phyloP scores from a whole-genome alignment of 768 basidiomycete species.

The Lactifluus subvellereus region DNA sequence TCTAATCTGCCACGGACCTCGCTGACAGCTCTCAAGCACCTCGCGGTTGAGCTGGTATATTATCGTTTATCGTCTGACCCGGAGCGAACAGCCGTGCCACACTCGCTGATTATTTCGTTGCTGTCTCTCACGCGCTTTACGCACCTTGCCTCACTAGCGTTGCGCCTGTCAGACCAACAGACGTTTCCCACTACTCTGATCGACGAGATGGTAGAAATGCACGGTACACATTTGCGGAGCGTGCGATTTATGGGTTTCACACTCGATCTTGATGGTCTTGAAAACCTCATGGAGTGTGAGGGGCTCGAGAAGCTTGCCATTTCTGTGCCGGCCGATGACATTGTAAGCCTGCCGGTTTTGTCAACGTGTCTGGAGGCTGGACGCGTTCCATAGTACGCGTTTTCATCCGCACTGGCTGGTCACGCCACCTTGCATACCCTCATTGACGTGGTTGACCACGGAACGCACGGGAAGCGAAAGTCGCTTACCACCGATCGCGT shows the following conservation, averaged over 20 bases:
- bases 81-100: neutral
- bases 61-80: constrained; percentile 25
- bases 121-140: constrained; percentile 19
- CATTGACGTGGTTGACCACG: constrained; percentile 17
- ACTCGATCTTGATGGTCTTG: neutral
- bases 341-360: constrained; percentile 16
- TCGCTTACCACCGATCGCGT: constrained; percentile 24
- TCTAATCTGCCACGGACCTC: constrained; percentile 31
- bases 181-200: constrained; percentile 9
- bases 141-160: constrained; percentile 19
- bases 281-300: constrained; percentile 20
- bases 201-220: constrained; percentile 19
- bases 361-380: constrained; percentile 7
- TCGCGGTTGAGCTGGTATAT: constrained; percentile 48
- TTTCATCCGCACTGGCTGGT: constrained; percentile 11
- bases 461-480: constrained; percentile 11
- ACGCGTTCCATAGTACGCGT: constrained; percentile 8
- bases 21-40: constrained; percentile 41
- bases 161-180: constrained; percentile 16
- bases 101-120: constrained; percentile 11
- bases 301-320: constrained; percentile 23
- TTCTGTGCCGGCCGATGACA: constrained; percentile 14
- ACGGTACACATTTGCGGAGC: constrained; percentile 16
- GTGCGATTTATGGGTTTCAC: constrained; percentile 17
- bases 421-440: constrained; percentile 18